Evolutionary conservation across 2,329 filamentous ascomycete species (phyloP), one percentile per base, ranked within the genome.

Genomic region (Colletotrichum costaricense): DNA sequence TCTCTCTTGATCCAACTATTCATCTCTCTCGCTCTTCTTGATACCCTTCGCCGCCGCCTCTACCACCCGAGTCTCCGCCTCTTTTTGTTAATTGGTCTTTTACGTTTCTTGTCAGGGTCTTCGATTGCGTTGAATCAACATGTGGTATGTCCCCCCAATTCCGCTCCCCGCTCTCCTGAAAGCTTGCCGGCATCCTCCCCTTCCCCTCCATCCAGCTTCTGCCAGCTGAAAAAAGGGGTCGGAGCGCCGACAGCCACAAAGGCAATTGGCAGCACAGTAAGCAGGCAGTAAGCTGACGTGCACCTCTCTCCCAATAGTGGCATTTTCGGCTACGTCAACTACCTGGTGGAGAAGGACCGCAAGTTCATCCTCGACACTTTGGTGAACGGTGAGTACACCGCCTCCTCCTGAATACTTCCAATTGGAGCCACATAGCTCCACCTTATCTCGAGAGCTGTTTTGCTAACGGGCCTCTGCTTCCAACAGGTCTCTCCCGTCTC

Each of bases 251-350:
- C 22, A 33, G 52, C 63, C 59, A 55, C 52, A 30, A 30, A 62
- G 30, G 60, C 67, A 70, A 64, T 57, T 68, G 60, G 59, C 49
- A 66, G 19, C 22, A 14, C 30, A 69, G 46, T 72, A 73, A 73
- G 83, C 76, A 62, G 58, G 83, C 76, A 62, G 58, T 75, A 56
- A 68, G 69, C 72, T 74, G 69, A 74, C 72, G 57, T 24, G 14
- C 58, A 33, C 74, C 58, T 54, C 69, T 74, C 63, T 75, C 72
- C 74, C 38, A 73, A 74, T 77, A 96, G 94, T 92, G 94, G 94
- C 85, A 97, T 97, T 86, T 97, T 98, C 88, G 96, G 96, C 81
- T 98, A 98, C 90, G 94, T 98, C 88, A 98, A 98, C 89, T 98
- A 98, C 87, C 89, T 98, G 84, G 95, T 98, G 84, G 97, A 98